phyloP scores from a whole-genome alignment of 2,329 filamentous ascomycete genomes.

The Fusarium newnesense region DNA sequence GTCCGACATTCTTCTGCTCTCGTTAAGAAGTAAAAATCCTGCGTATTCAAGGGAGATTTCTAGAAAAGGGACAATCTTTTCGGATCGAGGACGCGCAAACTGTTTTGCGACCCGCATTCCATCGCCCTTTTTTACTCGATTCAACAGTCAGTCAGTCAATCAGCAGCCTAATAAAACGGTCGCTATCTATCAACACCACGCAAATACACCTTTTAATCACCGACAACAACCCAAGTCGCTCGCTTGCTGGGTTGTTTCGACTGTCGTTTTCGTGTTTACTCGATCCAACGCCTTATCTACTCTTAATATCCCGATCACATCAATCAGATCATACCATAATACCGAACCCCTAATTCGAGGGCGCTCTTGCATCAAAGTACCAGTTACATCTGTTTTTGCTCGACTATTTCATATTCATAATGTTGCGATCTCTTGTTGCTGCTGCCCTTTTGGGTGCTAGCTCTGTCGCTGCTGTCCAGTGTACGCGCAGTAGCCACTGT shows the following conservation, averaged over 20 bases:
- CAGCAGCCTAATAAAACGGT: constrained; percentile 23
- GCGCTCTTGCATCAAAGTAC: constrained; percentile 8
- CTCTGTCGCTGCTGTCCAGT: constrained; percentile 51
- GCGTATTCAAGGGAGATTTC: constrained; percentile 2
- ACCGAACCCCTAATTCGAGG: constrained; percentile 8
- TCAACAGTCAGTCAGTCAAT: constrained; percentile 23
- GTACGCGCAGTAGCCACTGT: constrained; percentile 68
- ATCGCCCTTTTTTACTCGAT: constrained; percentile 8
- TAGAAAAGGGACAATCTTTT: neutral
- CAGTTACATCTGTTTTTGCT: constrained; percentile 10
- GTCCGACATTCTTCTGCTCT: constrained; percentile 10
- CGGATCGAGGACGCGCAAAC: constrained; percentile 33
- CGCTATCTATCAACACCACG: neutral
- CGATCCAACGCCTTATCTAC: constrained; percentile 9
- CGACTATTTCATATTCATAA: constrained; percentile 37
- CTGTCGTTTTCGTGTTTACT: constrained; percentile 5
- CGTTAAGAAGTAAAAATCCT: constrained; percentile 16
- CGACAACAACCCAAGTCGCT: constrained; percentile 27
- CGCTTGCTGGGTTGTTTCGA: constrained; percentile 30
- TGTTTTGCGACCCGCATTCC: constrained; percentile 34
- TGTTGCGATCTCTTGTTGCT: constrained; percentile 48
- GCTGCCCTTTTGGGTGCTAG: constrained; percentile 48
- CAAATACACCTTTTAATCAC: constrained; percentile 4
- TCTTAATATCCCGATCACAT: constrained; percentile 10
- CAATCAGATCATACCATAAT: constrained; percentile 7